Conservation (phyloP, 768 basidiomycete species). For the Roridomyces roridus region DNA sequence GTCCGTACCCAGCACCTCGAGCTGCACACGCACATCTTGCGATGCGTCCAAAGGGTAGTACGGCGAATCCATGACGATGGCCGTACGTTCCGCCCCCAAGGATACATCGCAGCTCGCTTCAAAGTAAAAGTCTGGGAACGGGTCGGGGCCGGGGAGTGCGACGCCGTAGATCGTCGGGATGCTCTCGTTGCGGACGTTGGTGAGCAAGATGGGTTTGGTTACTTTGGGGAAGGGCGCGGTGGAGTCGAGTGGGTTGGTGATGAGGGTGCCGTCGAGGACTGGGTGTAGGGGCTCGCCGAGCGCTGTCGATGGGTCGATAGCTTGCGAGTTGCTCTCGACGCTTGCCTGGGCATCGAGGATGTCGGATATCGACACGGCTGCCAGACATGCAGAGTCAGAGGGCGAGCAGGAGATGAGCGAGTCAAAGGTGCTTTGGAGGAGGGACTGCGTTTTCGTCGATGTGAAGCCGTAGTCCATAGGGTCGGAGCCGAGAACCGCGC, state of each 20-base stretch:
- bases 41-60: constrained; percentile 46
- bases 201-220: constrained; percentile 71
- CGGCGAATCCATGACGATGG: constrained; percentile 50
- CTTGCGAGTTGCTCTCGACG: constrained; percentile 47
- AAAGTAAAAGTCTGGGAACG: constrained; percentile 49
- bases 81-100: constrained; percentile 56
- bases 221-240: constrained; percentile 63
- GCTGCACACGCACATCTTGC: constrained; percentile 52
- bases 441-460: constrained; percentile 54
- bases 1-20: constrained; percentile 62
- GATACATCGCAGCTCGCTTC: constrained; percentile 41
- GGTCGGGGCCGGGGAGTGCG: constrained; percentile 36
- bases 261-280: constrained; percentile 65
- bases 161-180: constrained; percentile 59
- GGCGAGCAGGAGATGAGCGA: constrained; percentile 50
- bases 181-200: constrained; percentile 76
- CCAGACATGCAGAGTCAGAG: constrained; percentile 55
- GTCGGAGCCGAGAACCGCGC: constrained; percentile 85
- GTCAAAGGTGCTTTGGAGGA: constrained; percentile 61
- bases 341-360: constrained; percentile 61
- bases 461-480: constrained; percentile 87
- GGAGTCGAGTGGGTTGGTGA: constrained; percentile 71
- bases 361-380: constrained; percentile 49
- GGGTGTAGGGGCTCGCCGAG: constrained; percentile 68
- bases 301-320: constrained; percentile 60